Base-by-base conservation (phyloP, 2,329 filamentous ascomycete species). In the Fusarium virguliforme region DNA sequence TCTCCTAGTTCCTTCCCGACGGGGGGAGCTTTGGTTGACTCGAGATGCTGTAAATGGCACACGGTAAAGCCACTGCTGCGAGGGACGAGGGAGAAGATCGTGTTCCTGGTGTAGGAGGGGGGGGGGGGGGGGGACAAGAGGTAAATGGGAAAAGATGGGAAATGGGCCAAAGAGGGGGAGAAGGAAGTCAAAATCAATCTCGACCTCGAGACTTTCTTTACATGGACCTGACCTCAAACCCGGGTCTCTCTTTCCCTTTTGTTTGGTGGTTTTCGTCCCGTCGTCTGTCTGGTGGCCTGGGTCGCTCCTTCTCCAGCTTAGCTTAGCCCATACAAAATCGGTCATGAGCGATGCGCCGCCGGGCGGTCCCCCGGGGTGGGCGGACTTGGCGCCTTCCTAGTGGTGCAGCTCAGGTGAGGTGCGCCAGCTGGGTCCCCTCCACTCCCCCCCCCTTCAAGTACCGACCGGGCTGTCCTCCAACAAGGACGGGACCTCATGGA, bases 381-480 rank as follows among this genome's bases (percentile, higher is more conserved):
- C 54, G 34, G 67, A 59, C 64, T 56, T 71, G 57, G 43, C 53
- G 43, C 26, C 26, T 58, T 55, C 35, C 41, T 69, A 69, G 61
- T 62, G 64, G 65, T n/a, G 30, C 59, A 51, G 41, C 30, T 51
- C 55, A 58, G 41, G 60, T 24, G 18, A 43, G 41, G 28, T 13
- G 37, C 40, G 54, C 67, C 68, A 70, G 62, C 40, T 43, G 55
- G 58, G 58, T 35, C 51, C 35, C 48, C 32, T 24, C n/a, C n/a
- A n/a, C 59, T 59, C 32, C 63, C 55, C 54, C 70, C 57, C 57
- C 55, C 24, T 60, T 68, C 67, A 71, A 71, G 60, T 71, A 71
- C 41, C 41, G 41, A 28, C 68, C 64, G 64, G 67, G 56, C 67
- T 51, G 63, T 18, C n/a, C n/a, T n/a, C n/a, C n/a, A n/a, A n/a